These are phyloP conservation scores for Coleophoma cylindrospora DNA, from an alignment of 2,329 filamentous ascomycete genomes.

Conservation along the genomic window DNA sequence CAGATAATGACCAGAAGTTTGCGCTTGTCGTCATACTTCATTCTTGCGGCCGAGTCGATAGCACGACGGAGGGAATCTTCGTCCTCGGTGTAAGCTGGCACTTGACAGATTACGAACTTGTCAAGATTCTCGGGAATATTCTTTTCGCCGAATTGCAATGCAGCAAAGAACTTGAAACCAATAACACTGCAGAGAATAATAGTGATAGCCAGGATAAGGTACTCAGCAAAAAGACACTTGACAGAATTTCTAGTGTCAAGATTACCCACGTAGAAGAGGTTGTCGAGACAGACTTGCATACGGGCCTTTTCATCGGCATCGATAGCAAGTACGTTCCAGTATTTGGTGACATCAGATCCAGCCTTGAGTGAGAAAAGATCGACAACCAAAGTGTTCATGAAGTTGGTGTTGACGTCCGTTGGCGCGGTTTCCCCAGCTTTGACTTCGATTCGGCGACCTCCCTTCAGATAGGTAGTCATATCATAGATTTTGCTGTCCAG, in stretches of 20 bases:
- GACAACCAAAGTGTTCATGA: constrained; percentile 74
- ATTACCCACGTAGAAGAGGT: constrained; percentile 90
- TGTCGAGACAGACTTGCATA: constrained; percentile 83
- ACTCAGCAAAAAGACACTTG: constrained; percentile 81
- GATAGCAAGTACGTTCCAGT: constrained; percentile 70
- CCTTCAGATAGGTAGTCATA: constrained; percentile 74
- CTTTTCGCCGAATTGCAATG: constrained; percentile 87
- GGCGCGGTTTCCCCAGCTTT: constrained; percentile 46
- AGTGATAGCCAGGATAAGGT: constrained; percentile 83
- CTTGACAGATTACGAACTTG: constrained; percentile 97
- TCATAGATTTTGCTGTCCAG: constrained; percentile 82
- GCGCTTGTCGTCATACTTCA: constrained; percentile 97
- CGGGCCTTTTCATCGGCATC: constrained; percentile 49
- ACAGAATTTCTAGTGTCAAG: constrained; percentile 86
- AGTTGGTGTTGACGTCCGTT: constrained; percentile 55
- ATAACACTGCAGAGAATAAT: constrained; percentile 77
- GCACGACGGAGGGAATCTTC: constrained; percentile 95
- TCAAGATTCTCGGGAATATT: constrained; percentile 93
- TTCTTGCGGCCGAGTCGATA: constrained; percentile 90
- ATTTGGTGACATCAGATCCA: constrained; percentile 76
- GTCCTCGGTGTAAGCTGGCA: constrained; percentile 96
- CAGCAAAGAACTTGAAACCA: constrained; percentile 93
- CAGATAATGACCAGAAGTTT: constrained; percentile 91
- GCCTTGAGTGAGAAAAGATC: constrained; percentile 71
- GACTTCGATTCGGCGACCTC: constrained; percentile 63